Evolutionary conservation across 2,329 filamentous ascomycete species (phyloP).

Genomic region (Aureobasidium sp.): DNA sequence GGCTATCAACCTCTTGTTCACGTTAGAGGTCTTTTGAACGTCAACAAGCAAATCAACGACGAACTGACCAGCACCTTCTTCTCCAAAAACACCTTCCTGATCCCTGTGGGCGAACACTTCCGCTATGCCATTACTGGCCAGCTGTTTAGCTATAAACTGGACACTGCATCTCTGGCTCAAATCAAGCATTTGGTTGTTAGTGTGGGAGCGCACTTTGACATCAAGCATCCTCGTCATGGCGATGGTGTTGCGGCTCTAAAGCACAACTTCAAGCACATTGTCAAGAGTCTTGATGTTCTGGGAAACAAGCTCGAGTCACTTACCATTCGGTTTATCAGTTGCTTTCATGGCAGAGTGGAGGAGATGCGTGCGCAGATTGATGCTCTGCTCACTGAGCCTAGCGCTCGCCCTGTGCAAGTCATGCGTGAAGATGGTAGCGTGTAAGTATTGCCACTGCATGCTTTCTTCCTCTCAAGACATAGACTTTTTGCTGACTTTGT

Average conservation of each 20-base stretch:
- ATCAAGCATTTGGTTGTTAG: background rate
- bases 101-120: background rate
- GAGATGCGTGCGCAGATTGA: constrained; percentile 4
- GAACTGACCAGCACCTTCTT: background rate
- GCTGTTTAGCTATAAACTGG: background rate
- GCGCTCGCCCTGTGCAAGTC: background rate
- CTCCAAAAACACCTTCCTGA: background rate
- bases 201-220: background rate
- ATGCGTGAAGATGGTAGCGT: background rate
- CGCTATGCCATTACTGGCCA: background rate
- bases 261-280: constrained; percentile 9
- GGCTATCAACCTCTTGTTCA: background rate
- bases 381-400: background rate
- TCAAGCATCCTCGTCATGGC: background rate
- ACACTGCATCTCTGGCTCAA: background rate
- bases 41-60: constrained; percentile 3
- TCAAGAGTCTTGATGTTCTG: background rate
- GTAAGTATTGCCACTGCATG: background rate
- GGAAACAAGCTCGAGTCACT: background rate
- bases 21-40: background rate
- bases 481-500: background rate
- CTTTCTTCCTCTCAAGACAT: background rate
- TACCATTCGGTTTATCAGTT: background rate
- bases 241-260: constrained; percentile 2
- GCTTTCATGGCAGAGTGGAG: background rate